Evolutionary conservation across 768 basidiomycete genomes (phyloP).

Genomic region (Kwoniella europaea): DNA sequence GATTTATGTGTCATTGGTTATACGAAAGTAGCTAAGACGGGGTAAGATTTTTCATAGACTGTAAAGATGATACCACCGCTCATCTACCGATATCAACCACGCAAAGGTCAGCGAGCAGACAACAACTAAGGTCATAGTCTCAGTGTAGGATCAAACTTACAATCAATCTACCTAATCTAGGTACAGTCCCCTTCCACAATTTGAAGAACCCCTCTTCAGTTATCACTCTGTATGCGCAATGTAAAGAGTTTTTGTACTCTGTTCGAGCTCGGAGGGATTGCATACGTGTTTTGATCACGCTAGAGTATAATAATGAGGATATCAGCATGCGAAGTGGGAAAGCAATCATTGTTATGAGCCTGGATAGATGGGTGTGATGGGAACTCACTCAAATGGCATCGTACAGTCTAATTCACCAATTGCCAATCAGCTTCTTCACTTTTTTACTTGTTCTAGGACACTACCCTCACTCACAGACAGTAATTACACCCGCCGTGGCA

Average conservation of each 20-base stretch:
- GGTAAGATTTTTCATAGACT: slow-evolving; percentile 70
- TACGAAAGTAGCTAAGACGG: slow-evolving; percentile 30
- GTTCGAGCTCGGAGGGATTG: slow-evolving; percentile 81
- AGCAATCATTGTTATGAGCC: slow-evolving; percentile 1
- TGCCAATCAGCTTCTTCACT: neutral
- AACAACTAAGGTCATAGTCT: too few relatives aligned
- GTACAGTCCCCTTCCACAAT: slow-evolving; percentile 97
- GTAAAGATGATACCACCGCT: slow-evolving; percentile 93
- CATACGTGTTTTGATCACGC: slow-evolving; percentile 98
- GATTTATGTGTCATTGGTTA: too few relatives aligned
- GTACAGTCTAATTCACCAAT: slow-evolving; percentile 44
- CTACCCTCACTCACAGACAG: slow-evolving; percentile 72
- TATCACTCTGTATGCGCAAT: slow-evolving; percentile 92
- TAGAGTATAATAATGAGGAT: slow-evolving; percentile 48
- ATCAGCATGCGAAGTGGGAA: too few relatives aligned
- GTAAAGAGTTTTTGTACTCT: slow-evolving; percentile 91
- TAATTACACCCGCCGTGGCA: slow-evolving; percentile 89
- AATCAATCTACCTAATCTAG: slow-evolving; percentile 79
- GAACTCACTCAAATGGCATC: slow-evolving; percentile 60
- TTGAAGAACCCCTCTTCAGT: slow-evolving; percentile 88
- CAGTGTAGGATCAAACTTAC: slow-evolving; percentile 37
- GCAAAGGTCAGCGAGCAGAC: too few relatives aligned
- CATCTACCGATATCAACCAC: slow-evolving; percentile 62
- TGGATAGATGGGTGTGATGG: slow-evolving; percentile 1
- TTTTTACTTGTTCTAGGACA: neutral